phyloP scores from a whole-genome alignment of 2,329 filamentous ascomycete species.

The Penicillium vulpinum region DNA sequence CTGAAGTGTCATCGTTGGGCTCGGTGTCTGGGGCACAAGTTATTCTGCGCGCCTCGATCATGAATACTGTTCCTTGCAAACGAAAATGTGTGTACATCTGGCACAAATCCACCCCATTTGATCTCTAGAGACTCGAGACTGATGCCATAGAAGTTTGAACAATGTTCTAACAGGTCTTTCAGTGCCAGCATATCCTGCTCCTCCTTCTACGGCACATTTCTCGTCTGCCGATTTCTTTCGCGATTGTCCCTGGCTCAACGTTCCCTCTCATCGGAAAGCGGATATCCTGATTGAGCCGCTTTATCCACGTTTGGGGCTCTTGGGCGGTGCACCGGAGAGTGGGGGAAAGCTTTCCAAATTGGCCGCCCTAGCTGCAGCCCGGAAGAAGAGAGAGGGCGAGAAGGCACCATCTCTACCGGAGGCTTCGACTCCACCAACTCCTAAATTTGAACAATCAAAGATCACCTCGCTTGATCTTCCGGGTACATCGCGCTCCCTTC shows the following conservation, averaged over 20 bases:
- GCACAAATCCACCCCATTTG: not conserved
- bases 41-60: not conserved
- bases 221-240: conserved; percentile 67
- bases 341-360: conserved; percentile 81
- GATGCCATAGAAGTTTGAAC: conserved; percentile 33
- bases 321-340: conserved; percentile 70
- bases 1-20: conserved; percentile 32
- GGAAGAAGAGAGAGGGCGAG: conserved; percentile 77
- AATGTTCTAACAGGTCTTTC: conserved; percentile 41
- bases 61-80: not conserved
- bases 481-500: conserved; percentile 35
- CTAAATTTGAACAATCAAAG: conserved; percentile 10
- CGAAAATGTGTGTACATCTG: conserved; percentile 7
- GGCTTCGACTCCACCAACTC: conserved; percentile 1
- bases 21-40: conserved; percentile 9
- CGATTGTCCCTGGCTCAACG: conserved; percentile 81
- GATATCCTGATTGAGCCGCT: conserved; percentile 62
- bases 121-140: conserved; percentile 28
- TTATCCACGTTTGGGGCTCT: conserved; percentile 63
- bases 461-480: conserved; percentile 19
- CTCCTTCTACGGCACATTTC: conserved; percentile 36
- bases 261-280: conserved; percentile 66
- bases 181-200: conserved; percentile 35
- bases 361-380: conserved; percentile 80
- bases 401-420: conserved; percentile 41